Base-by-base conservation (phyloP, 2,329 filamentous ascomycete genomes). In the Colletotrichum gigasporum region DNA sequence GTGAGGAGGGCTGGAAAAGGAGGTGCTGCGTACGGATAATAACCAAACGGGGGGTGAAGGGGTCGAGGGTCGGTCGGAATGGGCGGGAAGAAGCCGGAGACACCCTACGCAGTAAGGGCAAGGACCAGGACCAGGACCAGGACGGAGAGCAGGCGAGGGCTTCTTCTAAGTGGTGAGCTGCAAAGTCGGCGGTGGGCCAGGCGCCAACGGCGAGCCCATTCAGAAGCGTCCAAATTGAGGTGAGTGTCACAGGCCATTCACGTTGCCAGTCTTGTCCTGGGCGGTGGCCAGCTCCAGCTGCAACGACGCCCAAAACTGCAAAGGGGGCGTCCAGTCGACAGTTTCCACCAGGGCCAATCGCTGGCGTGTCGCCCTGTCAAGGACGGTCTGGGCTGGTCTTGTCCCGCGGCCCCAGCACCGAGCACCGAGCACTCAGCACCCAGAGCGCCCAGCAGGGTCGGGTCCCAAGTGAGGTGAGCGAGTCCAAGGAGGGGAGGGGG, bases 11-110 rank as follows among this genome's bases (percentile, higher is more conserved):
- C 61, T 61, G 61, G 61, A 48, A n/a, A 42, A 6, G 11, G 20
- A 12, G 28, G 26, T 16, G 54, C 28, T n/a, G 12, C 34, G 34
- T 10, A 14, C 22, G 44, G 30, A 24, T 24, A 28, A 16, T 16
- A 26, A 41, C 16, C 10, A 20, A 18, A 35, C 37, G n/a, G 48
- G 48, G 37, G 39, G 42, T 30, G 41, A 39, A 55, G 39, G 47
- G 41, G 26, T 24, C 44, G 24, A 48, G 44, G 26, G 8, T 16
- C 28, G 39, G 41, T 37, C 61, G 61, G 61, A 34, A 61, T 54
- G 61, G 28, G 56, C 61, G 61, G 61, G 56, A 61, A 54, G 61
- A 64, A 64, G 61, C 61, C 61, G 61, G 48, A 50, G 48, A 44
- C 41, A 11, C n/a, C n/a, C n/a, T n/a, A n/a, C n/a, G n/a, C n/a